These are phyloP conservation scores for Aspergillus sclerotioniger DNA, from an alignment of 495 filamentous ascomycete genomes.

Conservation along the genomic window DNA sequence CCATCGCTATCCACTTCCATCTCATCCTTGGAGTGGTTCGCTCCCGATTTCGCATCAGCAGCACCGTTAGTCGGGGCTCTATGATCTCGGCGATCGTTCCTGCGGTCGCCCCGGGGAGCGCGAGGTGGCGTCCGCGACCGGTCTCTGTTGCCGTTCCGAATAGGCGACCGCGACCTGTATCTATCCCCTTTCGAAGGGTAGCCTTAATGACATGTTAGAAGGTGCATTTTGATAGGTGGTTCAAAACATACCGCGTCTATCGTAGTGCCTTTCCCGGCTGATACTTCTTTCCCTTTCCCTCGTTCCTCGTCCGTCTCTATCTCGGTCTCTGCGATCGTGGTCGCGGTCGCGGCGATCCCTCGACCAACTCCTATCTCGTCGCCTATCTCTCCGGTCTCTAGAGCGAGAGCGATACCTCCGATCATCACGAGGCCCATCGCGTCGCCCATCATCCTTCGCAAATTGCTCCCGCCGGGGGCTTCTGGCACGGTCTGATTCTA, in stretches of 20 bases:
- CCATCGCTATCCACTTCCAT: constrained; percentile 45
- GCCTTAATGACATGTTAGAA: constrained; percentile 21
- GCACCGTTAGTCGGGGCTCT: constrained; percentile 29
- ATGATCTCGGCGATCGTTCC: constrained; percentile 33
- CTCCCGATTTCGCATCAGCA: constrained; percentile 14
- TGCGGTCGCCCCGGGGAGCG: constrained; percentile 32
- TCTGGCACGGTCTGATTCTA: constrained; percentile 36
- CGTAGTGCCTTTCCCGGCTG: constrained; percentile 46
- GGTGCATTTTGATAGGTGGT: constrained; percentile 4
- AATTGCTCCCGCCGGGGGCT: constrained; percentile 32
- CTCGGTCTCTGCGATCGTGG: constrained; percentile 36
- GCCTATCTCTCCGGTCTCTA: constrained; percentile 41
- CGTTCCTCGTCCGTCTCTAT: constrained; percentile 38
- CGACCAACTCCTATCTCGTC: constrained; percentile 45
- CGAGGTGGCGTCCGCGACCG: constrained; percentile 39
- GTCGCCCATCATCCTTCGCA: constrained; percentile 30
- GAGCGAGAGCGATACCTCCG: constrained; percentile 44
- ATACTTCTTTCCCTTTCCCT: constrained; percentile 45
- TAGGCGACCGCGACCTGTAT: constrained; percentile 45
- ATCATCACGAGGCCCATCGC: constrained; percentile 33
- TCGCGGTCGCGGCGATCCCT: constrained; percentile 43
- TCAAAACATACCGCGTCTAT: constrained; percentile 39
- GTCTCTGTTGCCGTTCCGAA: constrained; percentile 38
- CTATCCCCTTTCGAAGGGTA: constrained; percentile 36
- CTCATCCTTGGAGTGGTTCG: constrained; percentile 30